A percentile compares a stretch with the other conserved stretches of the same genome.
phyloP scores from a whole-genome alignment of 148 eudicot species.

The Limonium bicolor region DNA sequence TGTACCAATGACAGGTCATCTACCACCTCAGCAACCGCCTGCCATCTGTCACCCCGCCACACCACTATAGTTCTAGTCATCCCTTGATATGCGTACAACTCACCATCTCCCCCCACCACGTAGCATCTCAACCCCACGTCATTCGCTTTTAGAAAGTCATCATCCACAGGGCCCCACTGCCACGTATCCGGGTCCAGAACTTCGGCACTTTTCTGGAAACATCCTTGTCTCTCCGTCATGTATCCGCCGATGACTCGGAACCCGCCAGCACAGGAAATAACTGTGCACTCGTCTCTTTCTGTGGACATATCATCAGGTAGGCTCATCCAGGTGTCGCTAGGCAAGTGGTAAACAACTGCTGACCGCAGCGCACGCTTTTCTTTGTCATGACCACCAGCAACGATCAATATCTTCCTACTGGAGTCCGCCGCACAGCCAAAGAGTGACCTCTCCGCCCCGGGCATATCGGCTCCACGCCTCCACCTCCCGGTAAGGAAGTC shows the following conservation, averaged over 20 bases:
- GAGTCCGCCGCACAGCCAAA: conserved; percentile 50
- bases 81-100: conserved; percentile 15
- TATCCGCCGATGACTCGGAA: conserved; percentile 83
- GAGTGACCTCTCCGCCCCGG: conserved; percentile 47
- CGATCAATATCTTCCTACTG: conserved; percentile 25
- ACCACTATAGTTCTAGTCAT: conserved; percentile 16
- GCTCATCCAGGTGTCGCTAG: conserved; percentile 28
- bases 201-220: conserved; percentile 36
- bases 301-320: conserved; percentile 62
- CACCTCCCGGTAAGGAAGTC: conserved; percentile 37
- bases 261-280: conserved; percentile 31
- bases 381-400: conserved; percentile 79
- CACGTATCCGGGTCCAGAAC: conserved; percentile 25
- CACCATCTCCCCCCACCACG: conserved; percentile 19
- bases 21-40: conserved; percentile 26
- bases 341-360: conserved; percentile 46
- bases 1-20: no score
- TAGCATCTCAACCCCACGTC: conserved; percentile 16
- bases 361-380: conserved; percentile 59
- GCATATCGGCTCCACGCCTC: conserved; percentile 60
- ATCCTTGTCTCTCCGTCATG: conserved; percentile 44
- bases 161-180: conserved; percentile 42
- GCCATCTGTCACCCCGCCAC: conserved; percentile 26
- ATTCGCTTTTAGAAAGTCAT: conserved; percentile 14
- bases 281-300: conserved; percentile 62